These are phyloP conservation scores for Moricandia moricandioides DNA, from an alignment of 345 rosid genomes.

Conservation along the genomic window DNA sequence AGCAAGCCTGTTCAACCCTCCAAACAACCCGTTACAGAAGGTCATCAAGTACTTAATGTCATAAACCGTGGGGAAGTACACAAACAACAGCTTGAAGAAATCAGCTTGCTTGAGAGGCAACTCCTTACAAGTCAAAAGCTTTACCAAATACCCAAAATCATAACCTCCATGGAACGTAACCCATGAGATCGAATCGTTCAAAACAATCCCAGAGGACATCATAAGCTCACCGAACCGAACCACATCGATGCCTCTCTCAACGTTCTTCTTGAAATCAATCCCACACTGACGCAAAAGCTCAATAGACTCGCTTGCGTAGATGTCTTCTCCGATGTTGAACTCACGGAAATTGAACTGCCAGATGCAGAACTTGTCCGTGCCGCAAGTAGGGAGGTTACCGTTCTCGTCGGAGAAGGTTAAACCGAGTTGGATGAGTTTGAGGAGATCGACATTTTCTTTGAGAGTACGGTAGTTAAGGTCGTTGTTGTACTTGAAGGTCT, in stretches of 20 bases:
- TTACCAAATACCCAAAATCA: constrained; percentile 83
- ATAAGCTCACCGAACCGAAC: constrained; percentile 77
- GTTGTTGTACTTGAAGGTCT: constrained; percentile 69
- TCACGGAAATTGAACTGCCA: constrained; percentile 97
- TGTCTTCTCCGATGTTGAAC: constrained; percentile 65
- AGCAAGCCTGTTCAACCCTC: constrained; percentile 87
- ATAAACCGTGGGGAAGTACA: constrained; percentile 69
- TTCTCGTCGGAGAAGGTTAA: constrained; percentile 71
- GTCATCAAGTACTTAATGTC: constrained; percentile 91
- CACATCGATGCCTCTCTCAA: constrained; percentile 76
- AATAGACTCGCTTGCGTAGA: constrained; percentile 75
- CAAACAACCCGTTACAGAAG: constrained; percentile 81
- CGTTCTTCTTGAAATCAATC: constrained; percentile 75
- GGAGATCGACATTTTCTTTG: constrained; percentile 80
- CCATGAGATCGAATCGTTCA: constrained; percentile 70
- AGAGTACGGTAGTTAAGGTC: constrained; percentile 75
- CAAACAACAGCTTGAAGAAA: constrained; percentile 59
- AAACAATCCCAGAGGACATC: constrained; percentile 82
- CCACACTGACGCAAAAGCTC: constrained; percentile 78
- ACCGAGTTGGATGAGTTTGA: constrained; percentile 81
- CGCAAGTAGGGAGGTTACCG: constrained; percentile 81
- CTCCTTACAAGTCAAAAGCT: constrained; percentile 62
- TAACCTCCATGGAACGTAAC: constrained; percentile 86
- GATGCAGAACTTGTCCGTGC: constrained; percentile 63
- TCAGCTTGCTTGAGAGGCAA: constrained; percentile 61